phyloP scores from a whole-genome alignment of 176 grass and related monocot genomes.

The Musa itinerans region DNA sequence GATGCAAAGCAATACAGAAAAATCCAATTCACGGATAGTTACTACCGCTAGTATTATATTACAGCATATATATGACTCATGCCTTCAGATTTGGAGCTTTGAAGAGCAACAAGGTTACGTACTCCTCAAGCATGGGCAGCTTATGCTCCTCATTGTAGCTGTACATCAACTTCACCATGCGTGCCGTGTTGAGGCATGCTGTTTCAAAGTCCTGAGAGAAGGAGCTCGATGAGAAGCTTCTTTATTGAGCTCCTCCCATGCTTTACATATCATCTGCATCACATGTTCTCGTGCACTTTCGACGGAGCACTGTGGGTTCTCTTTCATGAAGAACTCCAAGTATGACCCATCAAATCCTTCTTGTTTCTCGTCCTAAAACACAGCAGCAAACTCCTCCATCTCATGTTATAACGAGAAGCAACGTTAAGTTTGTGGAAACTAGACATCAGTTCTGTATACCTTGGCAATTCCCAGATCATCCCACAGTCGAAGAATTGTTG shows the following conservation, averaged over 20 bases:
- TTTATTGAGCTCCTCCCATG: constrained; percentile 58
- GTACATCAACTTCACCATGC: constrained; percentile 64
- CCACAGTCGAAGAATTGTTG: constrained; percentile 54
- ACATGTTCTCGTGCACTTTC: constrained; percentile 28
- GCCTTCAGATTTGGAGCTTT: neutral
- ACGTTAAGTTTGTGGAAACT: too few species aligned
- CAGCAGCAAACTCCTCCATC: too few species aligned
- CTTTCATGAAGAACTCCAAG: constrained; percentile 36
- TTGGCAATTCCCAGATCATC: constrained; percentile 61
- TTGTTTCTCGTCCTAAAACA: constrained; percentile 46
- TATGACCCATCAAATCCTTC: constrained; percentile 58
- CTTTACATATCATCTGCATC: constrained; percentile 24
- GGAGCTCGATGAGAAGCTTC: constrained; percentile 30
- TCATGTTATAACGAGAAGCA: too few species aligned
- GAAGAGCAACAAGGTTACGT: constrained; percentile 16
- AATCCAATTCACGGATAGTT: too few species aligned
- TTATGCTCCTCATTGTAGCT: constrained; percentile 24
- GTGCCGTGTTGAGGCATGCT: constrained; percentile 24
- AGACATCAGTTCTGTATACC: constrained; percentile 16
- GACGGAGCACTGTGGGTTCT: constrained; percentile 26
- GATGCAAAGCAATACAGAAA: too few species aligned
- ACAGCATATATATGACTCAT: too few species aligned
- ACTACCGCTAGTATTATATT: too few species aligned
- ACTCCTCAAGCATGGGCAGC: constrained; percentile 37
- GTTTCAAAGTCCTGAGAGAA: constrained; percentile 8